Evolutionary conservation across 2,329 filamentous ascomycete genomes (phyloP).

Genomic region (Aspergillus proliferans): DNA sequence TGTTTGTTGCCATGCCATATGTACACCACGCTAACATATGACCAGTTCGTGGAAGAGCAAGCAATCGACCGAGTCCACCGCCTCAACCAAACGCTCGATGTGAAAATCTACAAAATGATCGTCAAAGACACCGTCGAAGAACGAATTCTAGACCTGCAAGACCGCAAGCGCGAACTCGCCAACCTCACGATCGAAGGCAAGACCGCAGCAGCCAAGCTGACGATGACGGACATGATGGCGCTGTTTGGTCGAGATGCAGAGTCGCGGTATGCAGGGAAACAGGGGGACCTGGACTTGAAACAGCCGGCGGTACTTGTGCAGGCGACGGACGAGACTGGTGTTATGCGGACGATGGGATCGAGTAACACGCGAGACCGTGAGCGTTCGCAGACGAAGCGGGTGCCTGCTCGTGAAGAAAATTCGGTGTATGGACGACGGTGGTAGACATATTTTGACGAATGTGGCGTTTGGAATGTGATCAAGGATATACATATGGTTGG

Average conservation of each 20-base stretch:
- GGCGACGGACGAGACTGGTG: slow-evolving; percentile 17
- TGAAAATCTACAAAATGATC: slow-evolving; percentile 91
- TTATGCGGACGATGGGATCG: slow-evolving; percentile 3
- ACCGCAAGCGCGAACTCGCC: slow-evolving; percentile 88
- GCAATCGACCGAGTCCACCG: slow-evolving; percentile 97
- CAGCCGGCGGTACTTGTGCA: slow-evolving; percentile 27
- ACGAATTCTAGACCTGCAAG: slow-evolving; percentile 87
- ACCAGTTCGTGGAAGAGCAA: slow-evolving; percentile 93
- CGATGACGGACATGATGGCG: slow-evolving; percentile 86
- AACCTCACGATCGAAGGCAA: slow-evolving; percentile 82
- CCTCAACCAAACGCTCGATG: slow-evolving; percentile 92
- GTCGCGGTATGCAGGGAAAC: slow-evolving; percentile 35
- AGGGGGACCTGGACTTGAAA: slow-evolving; percentile 34
- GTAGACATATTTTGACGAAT: slow-evolving; percentile 5
- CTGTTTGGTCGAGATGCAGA: slow-evolving; percentile 72
- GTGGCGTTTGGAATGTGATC: neutral
- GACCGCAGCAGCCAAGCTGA: slow-evolving; percentile 71
- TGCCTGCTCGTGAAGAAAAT: slow-evolving; percentile 11
- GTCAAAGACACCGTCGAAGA: slow-evolving; percentile 84
- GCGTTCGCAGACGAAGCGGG: slow-evolving; percentile 7
- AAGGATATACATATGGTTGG: too few relatives aligned
- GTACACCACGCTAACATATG: slow-evolving; percentile 9
- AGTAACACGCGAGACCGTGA: slow-evolving; percentile 13
- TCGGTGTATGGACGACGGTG: slow-evolving; percentile 24
- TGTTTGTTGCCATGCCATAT: slow-evolving; percentile 9